A percentile compares a stretch with the other conserved stretches of the same genome.
Evolutionary conservation across 2,329 filamentous ascomycete genomes (phyloP).

Genomic region (Aureobasidium sp.): DNA sequence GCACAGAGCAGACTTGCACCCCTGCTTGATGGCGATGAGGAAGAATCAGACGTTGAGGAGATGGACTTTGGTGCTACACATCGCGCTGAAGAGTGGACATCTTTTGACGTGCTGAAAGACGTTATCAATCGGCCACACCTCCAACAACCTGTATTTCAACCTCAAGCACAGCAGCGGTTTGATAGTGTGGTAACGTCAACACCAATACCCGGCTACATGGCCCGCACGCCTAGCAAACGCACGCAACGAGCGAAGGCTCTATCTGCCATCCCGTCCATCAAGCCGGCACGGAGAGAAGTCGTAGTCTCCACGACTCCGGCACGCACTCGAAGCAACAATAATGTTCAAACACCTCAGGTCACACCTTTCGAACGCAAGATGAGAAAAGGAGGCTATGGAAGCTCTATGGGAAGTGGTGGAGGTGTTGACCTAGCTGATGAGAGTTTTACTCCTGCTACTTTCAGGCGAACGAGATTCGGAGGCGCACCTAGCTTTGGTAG

Average conservation of each 20-base stretch:
- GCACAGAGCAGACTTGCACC: constrained; percentile 1
- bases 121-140: background rate
- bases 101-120: constrained; percentile 28
- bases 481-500: constrained; percentile 18
- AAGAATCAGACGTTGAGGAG: constrained; percentile 5
- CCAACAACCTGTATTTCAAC: background rate
- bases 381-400: constrained; percentile 26
- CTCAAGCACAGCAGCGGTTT: background rate
- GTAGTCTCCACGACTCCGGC: constrained; percentile 23
- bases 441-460: constrained; percentile 13
- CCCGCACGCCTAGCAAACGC: constrained; percentile 39
- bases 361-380: constrained; percentile 34
- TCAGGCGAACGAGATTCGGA: constrained; percentile 17
- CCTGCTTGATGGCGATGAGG: background rate
- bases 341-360: constrained; percentile 28
- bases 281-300: background rate
- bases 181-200: constrained; percentile 3
- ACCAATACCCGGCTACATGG: constrained; percentile 33
- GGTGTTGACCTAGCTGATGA: constrained; percentile 13
- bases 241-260: constrained; percentile 29
- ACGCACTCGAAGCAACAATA: constrained; percentile 18
- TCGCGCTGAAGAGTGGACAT: constrained; percentile 32
- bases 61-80: constrained; percentile 24
- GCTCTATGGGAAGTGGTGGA: background rate
- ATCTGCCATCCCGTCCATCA: background rate